These are phyloP conservation scores for Oryza meyeriana DNA, from an alignment of 176 grass and related monocot genomes.

Conservation along the genomic window DNA sequence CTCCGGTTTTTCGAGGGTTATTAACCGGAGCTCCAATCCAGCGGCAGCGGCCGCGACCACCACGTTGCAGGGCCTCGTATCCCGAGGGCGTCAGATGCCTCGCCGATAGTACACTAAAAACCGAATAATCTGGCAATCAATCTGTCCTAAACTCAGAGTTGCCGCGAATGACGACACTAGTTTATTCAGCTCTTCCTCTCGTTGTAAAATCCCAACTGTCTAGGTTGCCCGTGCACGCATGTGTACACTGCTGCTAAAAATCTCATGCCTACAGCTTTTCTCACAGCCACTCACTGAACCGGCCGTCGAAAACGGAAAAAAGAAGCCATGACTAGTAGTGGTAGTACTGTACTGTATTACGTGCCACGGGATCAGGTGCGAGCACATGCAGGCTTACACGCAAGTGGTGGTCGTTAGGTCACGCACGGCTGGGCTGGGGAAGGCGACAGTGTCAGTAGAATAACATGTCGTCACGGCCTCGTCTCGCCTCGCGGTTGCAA, in stretches of 20 bases:
- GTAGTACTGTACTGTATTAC: not conserved
- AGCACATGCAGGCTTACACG: constrained; percentile 33
- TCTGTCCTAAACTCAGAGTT: not conserved
- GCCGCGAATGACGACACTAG: constrained; percentile 26
- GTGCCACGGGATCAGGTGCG: constrained; percentile 21
- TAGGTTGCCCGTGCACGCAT: constrained; percentile 10
- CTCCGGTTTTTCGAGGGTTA: no score
- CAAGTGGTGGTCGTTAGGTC: not conserved
- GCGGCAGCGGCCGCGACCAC: not conserved
- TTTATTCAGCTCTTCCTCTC: constrained; percentile 10
- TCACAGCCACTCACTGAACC: not conserved
- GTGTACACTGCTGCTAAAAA: not conserved
- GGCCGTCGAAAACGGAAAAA: not conserved
- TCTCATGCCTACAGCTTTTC: not conserved
- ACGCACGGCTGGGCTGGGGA: no score
- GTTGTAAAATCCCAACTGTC: constrained; percentile 4
- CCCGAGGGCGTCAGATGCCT: constrained; percentile 29
- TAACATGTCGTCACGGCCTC: not conserved
- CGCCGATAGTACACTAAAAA: not conserved
- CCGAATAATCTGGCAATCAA: constrained; percentile 30
- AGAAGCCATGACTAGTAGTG: not conserved
- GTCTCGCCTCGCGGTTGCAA: not conserved
- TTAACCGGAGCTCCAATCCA: no score
- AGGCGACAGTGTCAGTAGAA: constrained; percentile 1
- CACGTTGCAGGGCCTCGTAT: constrained; percentile 33